Evolutionary conservation across 768 basidiomycete species (phyloP).

Genomic region (Boletus vermiculosoides): DNA sequence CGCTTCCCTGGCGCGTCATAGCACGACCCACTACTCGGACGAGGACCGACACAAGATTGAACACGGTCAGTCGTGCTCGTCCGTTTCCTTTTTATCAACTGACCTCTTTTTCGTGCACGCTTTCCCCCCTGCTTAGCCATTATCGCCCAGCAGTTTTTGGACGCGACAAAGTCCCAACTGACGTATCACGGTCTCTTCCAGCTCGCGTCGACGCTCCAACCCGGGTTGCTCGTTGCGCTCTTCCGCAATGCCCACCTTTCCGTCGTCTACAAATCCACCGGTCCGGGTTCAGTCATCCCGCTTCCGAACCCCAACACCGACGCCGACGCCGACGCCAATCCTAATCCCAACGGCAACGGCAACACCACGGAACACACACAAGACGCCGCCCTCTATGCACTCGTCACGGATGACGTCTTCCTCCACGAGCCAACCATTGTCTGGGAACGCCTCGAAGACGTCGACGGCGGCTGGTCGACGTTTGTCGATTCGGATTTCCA

Average conservation of each 20-base stretch:
- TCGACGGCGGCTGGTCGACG: conserved; percentile 73
- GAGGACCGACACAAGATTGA: conserved; percentile 64
- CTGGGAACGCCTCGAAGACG: conserved; percentile 89
- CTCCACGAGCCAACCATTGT: conserved; percentile 73
- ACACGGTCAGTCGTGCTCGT: conserved; percentile 51
- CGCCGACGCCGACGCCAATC: not conserved
- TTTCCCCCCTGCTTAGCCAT: conserved; percentile 47
- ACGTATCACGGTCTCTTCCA: conserved; percentile 88
- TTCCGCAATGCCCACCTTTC: conserved; percentile 91
- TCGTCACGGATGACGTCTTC: conserved; percentile 86
- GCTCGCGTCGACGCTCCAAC: conserved; percentile 50
- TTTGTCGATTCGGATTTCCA: conserved; percentile 78
- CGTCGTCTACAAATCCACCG: conserved; percentile 65
- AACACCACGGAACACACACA: conserved; percentile 6
- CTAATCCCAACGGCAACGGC: not conserved
- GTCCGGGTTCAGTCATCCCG: not conserved
- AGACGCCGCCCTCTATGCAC: conserved; percentile 62
- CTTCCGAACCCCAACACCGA: not conserved
- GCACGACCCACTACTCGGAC: conserved; percentile 39
- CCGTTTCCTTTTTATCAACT: not conserved
- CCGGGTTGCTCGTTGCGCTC: conserved; percentile 72
- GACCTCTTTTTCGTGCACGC: not conserved
- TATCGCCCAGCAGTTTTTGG: conserved; percentile 64
- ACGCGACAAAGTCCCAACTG: conserved; percentile 73
- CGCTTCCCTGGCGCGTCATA: not conserved